These are phyloP conservation scores for Xylaria sp. DNA, from an alignment of 2,329 filamentous ascomycete species.

Conservation along the genomic window DNA sequence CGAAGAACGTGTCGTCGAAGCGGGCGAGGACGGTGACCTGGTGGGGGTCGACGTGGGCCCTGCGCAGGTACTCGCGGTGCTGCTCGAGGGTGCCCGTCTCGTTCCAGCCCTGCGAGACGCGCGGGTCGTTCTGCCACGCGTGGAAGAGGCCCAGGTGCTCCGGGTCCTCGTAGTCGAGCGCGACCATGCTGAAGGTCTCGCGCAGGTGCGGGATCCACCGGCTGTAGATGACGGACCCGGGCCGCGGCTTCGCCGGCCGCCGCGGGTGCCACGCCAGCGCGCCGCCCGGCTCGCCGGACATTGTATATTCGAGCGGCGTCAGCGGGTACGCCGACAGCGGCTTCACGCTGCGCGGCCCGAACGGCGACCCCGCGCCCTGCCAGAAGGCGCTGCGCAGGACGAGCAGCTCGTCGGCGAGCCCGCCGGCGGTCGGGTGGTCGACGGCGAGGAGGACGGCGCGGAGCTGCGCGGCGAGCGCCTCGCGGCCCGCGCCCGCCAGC, in stretches of 20 bases:
- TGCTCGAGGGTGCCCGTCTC: slow-evolving; percentile 75
- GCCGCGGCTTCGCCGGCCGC: slow-evolving; percentile 70
- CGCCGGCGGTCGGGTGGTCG: slow-evolving; percentile 47
- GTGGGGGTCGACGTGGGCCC: slow-evolving; percentile 72
- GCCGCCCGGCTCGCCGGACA: slow-evolving; percentile 40
- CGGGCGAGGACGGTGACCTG: slow-evolving; percentile 69
- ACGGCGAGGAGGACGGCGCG: slow-evolving; percentile 52
- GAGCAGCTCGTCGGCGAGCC: slow-evolving; percentile 39
- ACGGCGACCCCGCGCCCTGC: slow-evolving; percentile 70
- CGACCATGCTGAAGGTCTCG: slow-evolving; percentile 78
- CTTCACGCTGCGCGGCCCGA: slow-evolving; percentile 61
- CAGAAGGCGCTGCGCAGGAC: slow-evolving; percentile 63
- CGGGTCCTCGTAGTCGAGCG: slow-evolving; percentile 65
- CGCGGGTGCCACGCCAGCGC: slow-evolving; percentile 64
- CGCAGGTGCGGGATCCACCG: slow-evolving; percentile 76
- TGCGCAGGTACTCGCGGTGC: slow-evolving; percentile 71
- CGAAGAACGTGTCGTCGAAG: slow-evolving; percentile 72
- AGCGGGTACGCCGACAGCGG: slow-evolving; percentile 51
- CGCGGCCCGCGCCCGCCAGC: slow-evolving; percentile 44
- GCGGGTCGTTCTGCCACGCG: slow-evolving; percentile 81
- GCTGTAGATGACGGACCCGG: slow-evolving; percentile 73
- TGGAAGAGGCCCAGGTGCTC: slow-evolving; percentile 74
- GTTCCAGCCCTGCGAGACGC: slow-evolving; percentile 80
- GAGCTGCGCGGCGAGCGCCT: slow-evolving; percentile 42
- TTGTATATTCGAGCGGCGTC: slow-evolving; percentile 51